Evolutionary conservation across 75 land plant species (phyloP), one percentile per base, ranked within the genome.

Genomic region (Sequoia sempervirens): DNA sequence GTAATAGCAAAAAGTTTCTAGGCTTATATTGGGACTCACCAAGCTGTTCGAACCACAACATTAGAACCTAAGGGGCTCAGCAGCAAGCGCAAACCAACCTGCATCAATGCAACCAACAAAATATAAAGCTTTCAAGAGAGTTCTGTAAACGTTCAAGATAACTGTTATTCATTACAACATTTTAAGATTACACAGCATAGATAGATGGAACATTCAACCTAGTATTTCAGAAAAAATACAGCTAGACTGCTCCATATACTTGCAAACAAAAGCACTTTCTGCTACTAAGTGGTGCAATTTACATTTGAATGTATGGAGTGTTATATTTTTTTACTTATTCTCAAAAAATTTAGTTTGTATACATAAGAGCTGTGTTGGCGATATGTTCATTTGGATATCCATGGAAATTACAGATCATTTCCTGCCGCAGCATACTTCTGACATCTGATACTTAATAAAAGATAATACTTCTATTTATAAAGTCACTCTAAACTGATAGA

Each of bases 61-160:
- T 89, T 91, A 53, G 94, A 93, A 80, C 87, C 85, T 69, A 88
- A 75, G 52, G 94, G 94, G 54, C 61, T 79, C 46, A 92, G 89
- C 37, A 92, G 86, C 85, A 91, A 70, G 36, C 88, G 91, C 84
- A 93, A 84, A 38, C 94, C 94, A 83, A 89, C 92, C 94, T 93
- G 91, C 84, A 86, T 13, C 30, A 13, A 61, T 15, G 26, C 81
- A 53, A 34, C 61, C 12, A 17, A 83, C n/a, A 20, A 50, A 50
- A 50, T 0, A 50, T 50, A 50, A 11, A 12, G 53, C 53, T 50
- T 50, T 12, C 53, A 50, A 50, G 53, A 50, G n/a, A 28, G 66
- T 40, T 11, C 78, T 75, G 23, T 38, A 38, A 74, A 37, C 38
- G 1, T 37, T 37, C 6, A 15, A 74, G 76, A 74, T 38, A 74